Evolutionary conservation across 2,329 filamentous ascomycete genomes (phyloP).

Genomic region (Aspergillus clavatus): DNA sequence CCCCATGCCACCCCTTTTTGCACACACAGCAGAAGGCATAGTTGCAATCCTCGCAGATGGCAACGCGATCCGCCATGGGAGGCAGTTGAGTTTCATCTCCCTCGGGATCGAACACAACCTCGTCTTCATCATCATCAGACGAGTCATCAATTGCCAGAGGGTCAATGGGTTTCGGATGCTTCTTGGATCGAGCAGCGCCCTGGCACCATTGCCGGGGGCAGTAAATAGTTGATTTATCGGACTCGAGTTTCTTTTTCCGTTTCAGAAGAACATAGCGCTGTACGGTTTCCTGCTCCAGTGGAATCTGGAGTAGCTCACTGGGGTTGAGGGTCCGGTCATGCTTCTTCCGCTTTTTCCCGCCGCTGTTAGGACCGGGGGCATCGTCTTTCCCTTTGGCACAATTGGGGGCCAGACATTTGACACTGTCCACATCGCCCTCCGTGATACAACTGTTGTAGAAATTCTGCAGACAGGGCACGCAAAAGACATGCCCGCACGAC

Average conservation of each 20-base stretch:
- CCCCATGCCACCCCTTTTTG: slow-evolving; percentile 85
- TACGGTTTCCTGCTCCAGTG: slow-evolving; percentile 65
- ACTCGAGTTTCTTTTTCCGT: slow-evolving; percentile 86
- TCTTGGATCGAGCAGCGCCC: slow-evolving; percentile 73
- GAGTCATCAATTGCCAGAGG: slow-evolving; percentile 51
- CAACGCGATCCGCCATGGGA: slow-evolving; percentile 61
- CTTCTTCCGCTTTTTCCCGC: slow-evolving; percentile 50
- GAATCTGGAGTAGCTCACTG: slow-evolving; percentile 76
- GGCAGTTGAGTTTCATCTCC: slow-evolving; percentile 40
- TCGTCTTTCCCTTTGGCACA: slow-evolving; percentile 62
- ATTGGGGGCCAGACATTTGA: slow-evolving; percentile 73
- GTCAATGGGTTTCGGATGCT: slow-evolving; percentile 65
- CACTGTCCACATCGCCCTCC: slow-evolving; percentile 72
- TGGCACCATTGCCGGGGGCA: slow-evolving; percentile 92
- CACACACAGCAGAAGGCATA: slow-evolving; percentile 84
- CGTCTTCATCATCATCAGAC: slow-evolving; percentile 52
- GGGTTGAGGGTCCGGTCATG: slow-evolving; percentile 68
- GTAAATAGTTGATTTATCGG: slow-evolving; percentile 86
- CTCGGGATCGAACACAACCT: slow-evolving; percentile 42
- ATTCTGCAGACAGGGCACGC: slow-evolving; percentile 76
- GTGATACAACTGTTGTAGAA: slow-evolving; percentile 86
- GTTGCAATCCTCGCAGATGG: slow-evolving; percentile 81
- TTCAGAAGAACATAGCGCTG: slow-evolving; percentile 85
- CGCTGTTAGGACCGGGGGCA: slow-evolving; percentile 12
- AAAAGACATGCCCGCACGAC: slow-evolving; percentile 88